Percentiles rank a stretch among this genome's conserved stretches.
These are phyloP conservation scores for Botryotinia narcissicola DNA, from an alignment of 2,329 filamentous ascomycete genomes.

Conservation along the genomic window DNA sequence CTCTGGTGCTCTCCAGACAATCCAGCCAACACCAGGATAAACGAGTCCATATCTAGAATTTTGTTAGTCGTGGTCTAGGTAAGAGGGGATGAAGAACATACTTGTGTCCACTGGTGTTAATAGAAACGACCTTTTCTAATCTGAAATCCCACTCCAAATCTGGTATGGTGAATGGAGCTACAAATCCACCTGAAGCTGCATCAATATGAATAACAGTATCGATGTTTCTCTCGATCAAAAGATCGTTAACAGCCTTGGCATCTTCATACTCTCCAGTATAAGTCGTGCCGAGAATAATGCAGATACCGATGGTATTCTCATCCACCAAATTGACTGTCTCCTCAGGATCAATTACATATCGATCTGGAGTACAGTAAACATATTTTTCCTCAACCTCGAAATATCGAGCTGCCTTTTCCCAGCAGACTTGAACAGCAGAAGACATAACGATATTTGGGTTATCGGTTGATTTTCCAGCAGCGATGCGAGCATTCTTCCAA, in stretches of 20 bases:
- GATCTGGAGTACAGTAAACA: conserved; percentile 59
- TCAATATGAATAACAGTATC: conserved; percentile 92
- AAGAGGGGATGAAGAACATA: conserved; percentile 44
- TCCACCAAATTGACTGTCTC: conserved; percentile 60
- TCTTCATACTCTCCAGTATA: conserved; percentile 92
- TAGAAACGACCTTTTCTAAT: conserved; percentile 82
- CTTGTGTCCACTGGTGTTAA: conserved; percentile 95
- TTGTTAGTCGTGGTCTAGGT: conserved; percentile 11
- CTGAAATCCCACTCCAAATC: conserved; percentile 90
- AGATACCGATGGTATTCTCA: conserved; percentile 84
- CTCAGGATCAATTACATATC: conserved; percentile 62
- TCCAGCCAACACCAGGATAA: conserved; percentile 93
- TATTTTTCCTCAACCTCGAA: conserved; percentile 92
- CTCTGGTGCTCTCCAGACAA: conserved; percentile 81
- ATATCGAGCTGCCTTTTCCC: conserved; percentile 89
- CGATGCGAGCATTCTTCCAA: conserved; percentile 84
- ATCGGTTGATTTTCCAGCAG: conserved; percentile 75
- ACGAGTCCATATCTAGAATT: conserved; percentile 57
- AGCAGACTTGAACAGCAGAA: conserved; percentile 93
- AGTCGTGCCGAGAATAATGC: conserved; percentile 84
- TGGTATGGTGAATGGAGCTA: conserved; percentile 85
- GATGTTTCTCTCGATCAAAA: conserved; percentile 70
- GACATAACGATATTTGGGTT: conserved; percentile 94
- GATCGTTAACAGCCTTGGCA: conserved; percentile 85
- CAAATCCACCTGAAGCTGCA: conserved; percentile 87